Evolutionary conservation across 2,329 filamentous ascomycete genomes (phyloP).

Genomic region (Colletotrichum chlorophyti): DNA sequence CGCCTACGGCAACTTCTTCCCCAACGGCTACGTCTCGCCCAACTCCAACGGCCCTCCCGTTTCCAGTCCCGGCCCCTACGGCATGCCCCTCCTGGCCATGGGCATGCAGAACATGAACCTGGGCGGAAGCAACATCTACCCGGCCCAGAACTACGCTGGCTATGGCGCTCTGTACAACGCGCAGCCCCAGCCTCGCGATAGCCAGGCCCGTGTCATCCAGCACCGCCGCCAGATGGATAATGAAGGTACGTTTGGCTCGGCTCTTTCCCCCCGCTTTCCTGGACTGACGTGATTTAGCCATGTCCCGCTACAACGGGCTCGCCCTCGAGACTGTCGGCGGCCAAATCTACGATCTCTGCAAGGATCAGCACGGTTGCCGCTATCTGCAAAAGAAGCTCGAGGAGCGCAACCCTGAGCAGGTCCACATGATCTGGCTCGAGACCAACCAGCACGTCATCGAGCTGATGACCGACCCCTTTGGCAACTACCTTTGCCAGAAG

Average conservation of each 20-base stretch:
- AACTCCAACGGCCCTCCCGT: slow-evolving; percentile 12
- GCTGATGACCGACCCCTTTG: slow-evolving; percentile 98
- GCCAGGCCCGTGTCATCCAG: slow-evolving; percentile 77
- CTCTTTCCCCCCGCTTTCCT: neutral
- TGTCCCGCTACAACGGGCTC: slow-evolving; percentile 84
- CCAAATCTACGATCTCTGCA: slow-evolving; percentile 89
- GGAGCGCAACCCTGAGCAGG: slow-evolving; percentile 80
- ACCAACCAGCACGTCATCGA: slow-evolving; percentile 94
- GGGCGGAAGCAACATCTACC: slow-evolving; percentile 52
- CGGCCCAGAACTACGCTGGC: slow-evolving; percentile 62
- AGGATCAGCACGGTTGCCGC: slow-evolving; percentile 96
- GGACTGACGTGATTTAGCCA: slow-evolving; percentile 53
- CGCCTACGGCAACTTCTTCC: slow-evolving; percentile 21
- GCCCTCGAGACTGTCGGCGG: slow-evolving; percentile 81
- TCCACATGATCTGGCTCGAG: slow-evolving; percentile 94
- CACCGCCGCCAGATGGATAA: slow-evolving; percentile 77
- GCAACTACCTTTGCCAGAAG: slow-evolving; percentile 99
- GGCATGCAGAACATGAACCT: slow-evolving; percentile 73
- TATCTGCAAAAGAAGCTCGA: slow-evolving; percentile 98
- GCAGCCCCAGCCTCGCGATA: slow-evolving; percentile 69
- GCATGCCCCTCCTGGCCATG: slow-evolving; percentile 69
- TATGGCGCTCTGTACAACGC: slow-evolving; percentile 61
- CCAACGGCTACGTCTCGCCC: slow-evolving; percentile 20
- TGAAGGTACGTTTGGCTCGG: slow-evolving; percentile 59
- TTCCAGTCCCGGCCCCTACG: slow-evolving; percentile 36